Evolutionary conservation across 1,284 basidiomycete species (phyloP), one percentile per base, ranked within the genome.

Genomic region (Cerrena zonata): DNA sequence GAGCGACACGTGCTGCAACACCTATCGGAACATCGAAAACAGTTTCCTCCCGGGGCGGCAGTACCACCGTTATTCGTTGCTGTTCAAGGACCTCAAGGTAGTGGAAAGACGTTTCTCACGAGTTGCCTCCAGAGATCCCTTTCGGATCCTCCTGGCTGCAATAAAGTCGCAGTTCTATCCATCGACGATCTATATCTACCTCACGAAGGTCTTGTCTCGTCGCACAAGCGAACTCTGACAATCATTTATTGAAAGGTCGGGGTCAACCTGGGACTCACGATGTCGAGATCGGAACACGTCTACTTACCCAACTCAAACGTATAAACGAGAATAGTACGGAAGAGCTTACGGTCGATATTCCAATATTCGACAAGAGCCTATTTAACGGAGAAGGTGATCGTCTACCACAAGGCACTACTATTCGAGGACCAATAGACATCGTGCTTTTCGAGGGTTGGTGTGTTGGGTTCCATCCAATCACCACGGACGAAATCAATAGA

Each of bases 231-330:
- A 61, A 88, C 59, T 77, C 84, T 0, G 57, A 65, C 1, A 94
- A 94, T 60, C 61, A 64, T 18, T 72, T 95, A 4, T 75, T 91
- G 58, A 72, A 76, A 12, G 92, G 92, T 4, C 78, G 91, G 21
- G 91, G 91, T 1, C 87, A 85, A 59, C 92, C 91, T 0, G 92
- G 92, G 0, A 94, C 91, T 10, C 91, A 95, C 61, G 91, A 95
- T 61, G 66, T 91, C 19, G 58, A 64, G 1, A 75, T 94, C 4
- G 89, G 86, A 11, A 55, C 72, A 0, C 53, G 69, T 3, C 61
- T 87, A 30, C 65, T 94, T 37, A 58, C 62, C 4, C 64, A 69
- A 13, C 67, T 94, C 40, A 73, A 74, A 57, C 56, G 59, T 7
- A 78, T 80, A 56, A 78, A 75, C 53, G 59, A 63, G 7, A n/a